Conservation (phyloP, 208 protist genomes). For the Balamuthia mandrillaris region DNA sequence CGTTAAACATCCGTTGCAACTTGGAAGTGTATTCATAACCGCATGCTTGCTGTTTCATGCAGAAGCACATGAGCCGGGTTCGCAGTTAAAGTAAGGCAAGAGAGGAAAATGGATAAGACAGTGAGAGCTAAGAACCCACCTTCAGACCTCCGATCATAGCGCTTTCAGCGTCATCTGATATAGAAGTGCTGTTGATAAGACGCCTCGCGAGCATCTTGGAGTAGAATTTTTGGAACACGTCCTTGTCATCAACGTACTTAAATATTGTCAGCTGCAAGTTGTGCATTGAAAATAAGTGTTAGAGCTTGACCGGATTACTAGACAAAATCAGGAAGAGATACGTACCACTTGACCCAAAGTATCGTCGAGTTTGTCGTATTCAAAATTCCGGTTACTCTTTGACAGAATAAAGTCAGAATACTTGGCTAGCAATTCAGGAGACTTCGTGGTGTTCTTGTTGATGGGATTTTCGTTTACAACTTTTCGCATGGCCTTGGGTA, state of each 20-base stretch:
- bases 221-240: conserved; percentile 80
- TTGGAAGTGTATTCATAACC: conserved; percentile 74
- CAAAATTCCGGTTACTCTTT: conserved; percentile 51
- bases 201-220: conserved; percentile 66
- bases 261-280: conserved; percentile 66
- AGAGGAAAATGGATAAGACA: background rate
- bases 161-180: conserved; percentile 66
- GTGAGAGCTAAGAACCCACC: background rate
- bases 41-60: conserved; percentile 37
- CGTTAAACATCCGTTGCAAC: conserved; percentile 75
- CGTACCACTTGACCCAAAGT: conserved; percentile 45
- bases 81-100: background rate
- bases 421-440: conserved; percentile 57
- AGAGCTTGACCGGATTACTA: background rate
- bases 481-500: background rate
- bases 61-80: background rate
- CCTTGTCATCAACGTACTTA: conserved; percentile 78
- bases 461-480: conserved; percentile 19
- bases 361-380: conserved; percentile 63
- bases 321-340: background rate
- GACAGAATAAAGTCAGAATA: conserved; percentile 71
- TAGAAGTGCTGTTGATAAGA: conserved; percentile 60
- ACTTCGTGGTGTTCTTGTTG: background rate
- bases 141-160: conserved; percentile 74
- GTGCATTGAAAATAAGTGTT: too few species aligned